A percentile compares a stretch with the other conserved stretches of the same genome.
Conservation (phyloP, 306 rosid genomes). For the Begonia loranthoides region DNA sequence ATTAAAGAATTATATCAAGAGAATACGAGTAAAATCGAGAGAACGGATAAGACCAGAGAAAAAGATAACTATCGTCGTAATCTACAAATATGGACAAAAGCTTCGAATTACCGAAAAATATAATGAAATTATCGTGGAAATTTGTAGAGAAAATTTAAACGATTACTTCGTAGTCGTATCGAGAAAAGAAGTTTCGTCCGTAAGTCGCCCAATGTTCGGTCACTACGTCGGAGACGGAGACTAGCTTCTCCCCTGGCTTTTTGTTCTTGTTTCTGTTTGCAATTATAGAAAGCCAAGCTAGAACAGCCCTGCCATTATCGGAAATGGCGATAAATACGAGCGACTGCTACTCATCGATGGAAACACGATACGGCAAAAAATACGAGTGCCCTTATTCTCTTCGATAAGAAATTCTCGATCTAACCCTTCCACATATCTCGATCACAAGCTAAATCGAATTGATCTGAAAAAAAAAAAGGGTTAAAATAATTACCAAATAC, state of each 20-base stretch:
- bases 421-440: conserved; percentile 1
- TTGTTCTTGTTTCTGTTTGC: conserved; percentile 79
- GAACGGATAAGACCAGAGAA: too few relatives aligned
- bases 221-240: conserved; percentile 74
- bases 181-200: conserved; percentile 89
- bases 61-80: too few relatives aligned
- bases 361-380: too few relatives aligned
- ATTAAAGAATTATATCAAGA: too few relatives aligned
- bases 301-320: conserved; percentile 75
- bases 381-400: too few relatives aligned
- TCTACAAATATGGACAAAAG: too few relatives aligned
- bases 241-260: conserved; percentile 64
- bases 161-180: conserved; percentile 88
- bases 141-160: not conserved
- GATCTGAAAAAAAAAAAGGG: too few relatives aligned
- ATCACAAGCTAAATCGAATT: too few relatives aligned
- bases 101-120: conserved; percentile 11
- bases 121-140: not conserved
- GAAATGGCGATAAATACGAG: too few relatives aligned
- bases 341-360: too few relatives aligned
- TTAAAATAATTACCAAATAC: conserved; percentile 63
- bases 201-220: conserved; percentile 85
- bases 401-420: too few relatives aligned
- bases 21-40: too few relatives aligned
- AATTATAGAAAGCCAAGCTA: conserved; percentile 94